These are phyloP conservation scores for Hortaea werneckii DNA, from an alignment of 2,329 filamentous ascomycete species.

Conservation along the genomic window DNA sequence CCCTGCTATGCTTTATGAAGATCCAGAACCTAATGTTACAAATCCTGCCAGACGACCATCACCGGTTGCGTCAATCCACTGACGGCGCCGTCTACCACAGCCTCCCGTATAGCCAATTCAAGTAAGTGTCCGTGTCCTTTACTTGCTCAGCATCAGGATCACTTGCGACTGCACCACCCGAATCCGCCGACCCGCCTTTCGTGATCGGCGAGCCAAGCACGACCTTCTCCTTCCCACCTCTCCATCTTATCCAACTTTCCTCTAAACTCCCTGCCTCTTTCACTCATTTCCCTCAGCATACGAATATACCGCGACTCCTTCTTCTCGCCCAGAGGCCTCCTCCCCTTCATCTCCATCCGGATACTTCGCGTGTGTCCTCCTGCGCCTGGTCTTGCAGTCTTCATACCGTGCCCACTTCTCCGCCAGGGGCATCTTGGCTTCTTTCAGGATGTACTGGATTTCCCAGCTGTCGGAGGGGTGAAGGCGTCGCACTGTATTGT, in stretches of 20 bases:
- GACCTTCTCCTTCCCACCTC: constrained; percentile 39
- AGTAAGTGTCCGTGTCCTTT: constrained; percentile 18
- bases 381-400: constrained; percentile 47
- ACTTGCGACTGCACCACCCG: not conserved
- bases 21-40: not conserved
- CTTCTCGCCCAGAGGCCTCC: constrained; percentile 22
- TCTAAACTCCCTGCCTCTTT: constrained; percentile 51
- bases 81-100: not conserved
- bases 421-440: constrained; percentile 36
- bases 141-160: constrained; percentile 8
- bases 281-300: constrained; percentile 38
- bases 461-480: constrained; percentile 48
- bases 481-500: constrained; percentile 46
- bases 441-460: constrained; percentile 67
- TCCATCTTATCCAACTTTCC: constrained; percentile 44
- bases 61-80: not conserved
- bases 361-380: constrained; percentile 30
- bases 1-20: not conserved
- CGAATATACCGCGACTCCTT: constrained; percentile 36
- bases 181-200: not conserved
- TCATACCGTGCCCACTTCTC: constrained; percentile 46
- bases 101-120: constrained; percentile 18
- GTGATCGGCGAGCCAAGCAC: constrained; percentile 16
- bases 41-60: not conserved
- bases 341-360: constrained; percentile 29